phyloP scores from a whole-genome alignment of 2,329 filamentous ascomycete genomes.

The Cladophialophora exuberans region DNA sequence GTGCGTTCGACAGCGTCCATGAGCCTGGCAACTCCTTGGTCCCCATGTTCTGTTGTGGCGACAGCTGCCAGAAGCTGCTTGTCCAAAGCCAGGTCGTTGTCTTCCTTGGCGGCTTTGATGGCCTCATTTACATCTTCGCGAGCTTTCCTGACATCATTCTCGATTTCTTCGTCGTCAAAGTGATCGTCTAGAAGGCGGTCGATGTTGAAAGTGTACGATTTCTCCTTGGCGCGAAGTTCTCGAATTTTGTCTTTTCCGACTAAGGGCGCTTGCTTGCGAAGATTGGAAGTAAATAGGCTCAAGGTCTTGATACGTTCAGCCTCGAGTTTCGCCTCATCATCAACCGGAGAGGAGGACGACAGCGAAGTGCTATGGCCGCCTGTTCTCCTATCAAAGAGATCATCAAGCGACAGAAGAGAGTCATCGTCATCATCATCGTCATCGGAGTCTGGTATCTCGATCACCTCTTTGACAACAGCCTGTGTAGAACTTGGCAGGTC shows the following conservation, averaged over 20 bases:
- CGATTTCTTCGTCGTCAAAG: conserved; percentile 61
- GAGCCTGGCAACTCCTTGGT: conserved; percentile 52
- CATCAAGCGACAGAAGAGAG: conserved; percentile 59
- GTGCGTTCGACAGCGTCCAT: conserved; percentile 63
- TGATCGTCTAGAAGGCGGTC: conserved; percentile 60
- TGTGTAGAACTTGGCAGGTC: conserved; percentile 42
- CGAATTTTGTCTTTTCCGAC: conserved; percentile 29
- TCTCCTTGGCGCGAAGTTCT: conserved; percentile 30
- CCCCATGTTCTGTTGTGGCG: conserved; percentile 45
- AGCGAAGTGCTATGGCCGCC: conserved; percentile 16
- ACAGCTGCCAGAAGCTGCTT: conserved; percentile 48
- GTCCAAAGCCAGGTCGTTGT: conserved; percentile 34
- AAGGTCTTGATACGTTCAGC: conserved; percentile 26
- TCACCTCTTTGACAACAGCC: conserved; percentile 58
- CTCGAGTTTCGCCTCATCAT: conserved; percentile 27
- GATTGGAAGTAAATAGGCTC: conserved; percentile 24
- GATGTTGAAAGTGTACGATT: conserved; percentile 26
- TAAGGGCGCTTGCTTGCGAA: conserved; percentile 23
- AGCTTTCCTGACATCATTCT: conserved; percentile 53
- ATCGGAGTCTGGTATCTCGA: conserved; percentile 67
- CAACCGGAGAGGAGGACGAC: conserved; percentile 26
- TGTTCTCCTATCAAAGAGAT: conserved; percentile 51
- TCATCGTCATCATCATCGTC: conserved; percentile 68
- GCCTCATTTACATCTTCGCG: conserved; percentile 38
- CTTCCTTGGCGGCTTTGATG: conserved; percentile 12